phyloP scores from a whole-genome alignment of 768 basidiomycete genomes.

The Amanita rimosa region DNA sequence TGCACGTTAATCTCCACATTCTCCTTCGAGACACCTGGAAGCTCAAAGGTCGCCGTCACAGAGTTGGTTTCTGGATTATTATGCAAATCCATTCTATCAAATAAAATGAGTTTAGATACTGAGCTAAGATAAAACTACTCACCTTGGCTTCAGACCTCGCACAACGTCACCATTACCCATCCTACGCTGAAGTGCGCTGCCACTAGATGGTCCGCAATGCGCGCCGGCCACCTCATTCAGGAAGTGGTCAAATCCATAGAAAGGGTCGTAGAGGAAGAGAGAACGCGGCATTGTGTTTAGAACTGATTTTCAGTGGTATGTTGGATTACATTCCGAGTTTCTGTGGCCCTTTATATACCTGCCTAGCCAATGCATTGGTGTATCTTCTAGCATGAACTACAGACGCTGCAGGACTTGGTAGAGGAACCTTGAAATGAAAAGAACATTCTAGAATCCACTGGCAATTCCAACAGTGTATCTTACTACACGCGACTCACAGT shows the following conservation, averaged over 20 bases:
- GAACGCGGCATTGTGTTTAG: background rate
- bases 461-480: too few species aligned
- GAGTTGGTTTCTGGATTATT: slow-evolving; percentile 35
- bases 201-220: background rate
- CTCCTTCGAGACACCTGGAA: slow-evolving; percentile 47
- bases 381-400: background rate
- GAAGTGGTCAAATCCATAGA: slow-evolving; percentile 11
- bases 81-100: slow-evolving; percentile 47
- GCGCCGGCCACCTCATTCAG: slow-evolving; percentile 19
- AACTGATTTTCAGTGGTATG: too few species aligned
- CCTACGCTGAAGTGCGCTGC: background rate
- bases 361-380: background rate
- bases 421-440: too few species aligned
- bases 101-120: background rate
- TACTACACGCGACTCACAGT: too few species aligned
- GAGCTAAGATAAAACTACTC: too few species aligned
- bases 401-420: too few species aligned
- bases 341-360: background rate
- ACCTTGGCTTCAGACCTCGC: background rate
- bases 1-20: slow-evolving; percentile 43
- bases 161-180: background rate
- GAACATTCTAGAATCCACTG: slow-evolving; percentile 13
- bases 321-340: too few species aligned
- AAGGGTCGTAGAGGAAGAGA: slow-evolving; percentile 2
- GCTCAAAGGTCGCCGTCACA: slow-evolving; percentile 48